Percentiles rank a stretch among this genome's conserved stretches.
These are phyloP conservation scores for Eimeria acervulina DNA, from an alignment of 169 alveolate genomes.

Conservation along the genomic window DNA sequence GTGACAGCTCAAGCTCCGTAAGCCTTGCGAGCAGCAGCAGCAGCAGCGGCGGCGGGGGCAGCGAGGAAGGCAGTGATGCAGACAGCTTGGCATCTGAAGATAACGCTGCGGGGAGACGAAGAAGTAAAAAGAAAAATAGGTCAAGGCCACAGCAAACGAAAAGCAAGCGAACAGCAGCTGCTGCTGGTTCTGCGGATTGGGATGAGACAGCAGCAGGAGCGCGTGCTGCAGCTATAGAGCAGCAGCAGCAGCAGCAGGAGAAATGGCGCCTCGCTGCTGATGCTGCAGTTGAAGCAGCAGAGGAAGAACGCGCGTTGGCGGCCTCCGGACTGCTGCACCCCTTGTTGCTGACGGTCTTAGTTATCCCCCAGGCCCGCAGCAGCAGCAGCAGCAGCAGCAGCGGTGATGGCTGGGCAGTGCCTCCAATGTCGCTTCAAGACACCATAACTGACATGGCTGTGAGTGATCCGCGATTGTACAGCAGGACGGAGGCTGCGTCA, in stretches of 20 bases:
- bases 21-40: constrained; percentile 62
- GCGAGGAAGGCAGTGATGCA: constrained; percentile 4
- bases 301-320: constrained; percentile 44
- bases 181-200: constrained; percentile 40
- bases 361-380: background rate
- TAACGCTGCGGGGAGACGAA: background rate
- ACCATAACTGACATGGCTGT: constrained; percentile 51
- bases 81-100: background rate
- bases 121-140: background rate
- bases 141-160: background rate
- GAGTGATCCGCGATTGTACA: background rate
- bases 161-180: constrained; percentile 16
- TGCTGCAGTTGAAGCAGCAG: constrained; percentile 58
- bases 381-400: constrained; percentile 29
- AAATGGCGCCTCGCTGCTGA: constrained; percentile 65
- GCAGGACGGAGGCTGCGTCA: background rate
- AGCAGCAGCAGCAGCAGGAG: constrained; percentile 41
- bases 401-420: background rate
- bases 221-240: background rate
- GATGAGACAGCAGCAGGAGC: background rate
- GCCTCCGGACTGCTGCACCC: constrained; percentile 67
- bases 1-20: constrained; percentile 27
- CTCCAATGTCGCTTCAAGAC: constrained; percentile 15
- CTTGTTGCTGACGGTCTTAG: constrained; percentile 24
- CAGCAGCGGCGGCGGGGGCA: constrained; percentile 35